Conservation (phyloP, 164 flowering plant genomes). For the Brasenia schreberi region DNA sequence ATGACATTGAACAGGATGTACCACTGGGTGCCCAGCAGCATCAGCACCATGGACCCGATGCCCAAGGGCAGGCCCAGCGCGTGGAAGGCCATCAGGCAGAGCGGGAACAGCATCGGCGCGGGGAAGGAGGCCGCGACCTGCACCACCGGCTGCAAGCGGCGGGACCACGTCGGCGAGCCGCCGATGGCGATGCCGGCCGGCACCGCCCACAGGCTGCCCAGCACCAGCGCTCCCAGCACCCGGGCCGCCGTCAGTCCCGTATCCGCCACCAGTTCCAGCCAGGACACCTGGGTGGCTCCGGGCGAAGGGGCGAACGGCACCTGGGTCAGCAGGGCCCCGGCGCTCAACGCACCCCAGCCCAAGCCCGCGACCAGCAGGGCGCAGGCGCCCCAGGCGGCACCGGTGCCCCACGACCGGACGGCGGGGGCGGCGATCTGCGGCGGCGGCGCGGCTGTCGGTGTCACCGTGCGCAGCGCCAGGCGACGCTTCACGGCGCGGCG, state of each 20-base stretch:
- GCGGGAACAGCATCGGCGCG: background rate
- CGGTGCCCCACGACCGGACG: background rate
- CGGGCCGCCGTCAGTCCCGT: background rate
- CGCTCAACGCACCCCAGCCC: too few species aligned
- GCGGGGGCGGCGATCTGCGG: background rate
- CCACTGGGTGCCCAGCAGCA: background rate
- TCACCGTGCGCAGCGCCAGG: background rate
- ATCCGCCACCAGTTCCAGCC: background rate
- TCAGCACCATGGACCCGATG: background rate
- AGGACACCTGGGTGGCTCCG: background rate
- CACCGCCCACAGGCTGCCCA: background rate
- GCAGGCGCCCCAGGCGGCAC: background rate
- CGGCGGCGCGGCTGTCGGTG: background rate
- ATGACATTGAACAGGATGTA: slow-evolving; percentile 1
- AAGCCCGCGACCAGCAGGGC: background rate
- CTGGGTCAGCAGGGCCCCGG: too few species aligned
- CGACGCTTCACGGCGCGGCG: too few species aligned
- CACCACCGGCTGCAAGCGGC: background rate
- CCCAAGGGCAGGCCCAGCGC: too few species aligned
- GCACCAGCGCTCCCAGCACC: background rate
- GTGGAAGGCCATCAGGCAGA: background rate
- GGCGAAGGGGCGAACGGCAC: background rate
- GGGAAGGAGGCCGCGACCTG: background rate
- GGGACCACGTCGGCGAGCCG: background rate
- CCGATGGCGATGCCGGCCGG: background rate